Evolutionary conservation across 1,284 basidiomycete genomes (phyloP).

Genomic region (Boletellus deceptivus): DNA sequence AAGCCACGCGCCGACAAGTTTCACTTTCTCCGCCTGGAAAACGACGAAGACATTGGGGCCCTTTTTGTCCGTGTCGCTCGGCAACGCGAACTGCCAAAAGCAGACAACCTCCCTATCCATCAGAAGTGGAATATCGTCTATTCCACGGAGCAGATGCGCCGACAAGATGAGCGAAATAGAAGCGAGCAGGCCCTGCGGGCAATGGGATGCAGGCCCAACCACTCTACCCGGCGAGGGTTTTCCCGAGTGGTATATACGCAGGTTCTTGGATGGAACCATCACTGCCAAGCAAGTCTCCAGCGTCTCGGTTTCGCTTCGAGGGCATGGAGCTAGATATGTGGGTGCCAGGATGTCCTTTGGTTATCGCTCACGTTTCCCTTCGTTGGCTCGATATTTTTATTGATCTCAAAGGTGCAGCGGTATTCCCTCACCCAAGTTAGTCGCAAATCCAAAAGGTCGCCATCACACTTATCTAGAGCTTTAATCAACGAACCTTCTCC

Average conservation of each 20-base stretch:
- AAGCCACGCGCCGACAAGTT: conserved; percentile 61
- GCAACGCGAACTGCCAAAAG: conserved; percentile 61
- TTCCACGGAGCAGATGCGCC: conserved; percentile 79
- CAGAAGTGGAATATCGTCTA: conserved; percentile 94
- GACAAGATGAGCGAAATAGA: conserved; percentile 65
- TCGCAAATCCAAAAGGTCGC: conserved; percentile 65
- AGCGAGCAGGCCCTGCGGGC: conserved; percentile 61
- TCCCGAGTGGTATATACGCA: conserved; percentile 88
- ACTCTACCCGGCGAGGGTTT: conserved; percentile 56
- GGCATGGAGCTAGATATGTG: conserved; percentile 74
- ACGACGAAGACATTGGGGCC: conserved; percentile 71
- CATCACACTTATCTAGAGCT: background rate
- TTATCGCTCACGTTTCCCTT: conserved; percentile 13
- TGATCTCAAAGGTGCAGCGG: conserved; percentile 77
- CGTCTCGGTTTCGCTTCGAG: conserved; percentile 79
- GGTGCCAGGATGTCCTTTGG: background rate
- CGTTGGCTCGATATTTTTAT: conserved; percentile 87
- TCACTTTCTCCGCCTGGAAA: conserved; percentile 68
- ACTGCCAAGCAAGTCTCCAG: conserved; percentile 79
- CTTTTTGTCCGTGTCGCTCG: conserved; percentile 76
- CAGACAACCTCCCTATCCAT: conserved; percentile 65
- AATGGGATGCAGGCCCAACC: conserved; percentile 54
- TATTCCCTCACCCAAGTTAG: conserved; percentile 78
- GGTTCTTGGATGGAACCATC: conserved; percentile 85
- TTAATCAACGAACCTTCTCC: conserved; percentile 2